phyloP scores from a whole-genome alignment of 2,329 filamentous ascomycete genomes.

The Sclerotiophoma versabilis region DNA sequence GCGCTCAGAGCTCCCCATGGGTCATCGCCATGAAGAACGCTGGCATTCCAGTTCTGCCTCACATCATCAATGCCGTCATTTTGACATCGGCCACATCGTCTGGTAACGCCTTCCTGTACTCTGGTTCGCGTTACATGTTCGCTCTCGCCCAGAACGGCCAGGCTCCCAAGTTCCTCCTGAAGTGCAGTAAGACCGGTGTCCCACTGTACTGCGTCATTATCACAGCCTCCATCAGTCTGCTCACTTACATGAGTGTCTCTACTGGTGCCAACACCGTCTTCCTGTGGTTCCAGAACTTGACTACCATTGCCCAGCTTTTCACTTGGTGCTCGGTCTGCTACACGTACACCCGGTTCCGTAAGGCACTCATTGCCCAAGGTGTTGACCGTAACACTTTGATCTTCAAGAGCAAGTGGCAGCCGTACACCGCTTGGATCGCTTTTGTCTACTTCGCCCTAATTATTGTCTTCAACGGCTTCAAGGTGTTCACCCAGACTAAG shows the following conservation, averaged over 20 bases:
- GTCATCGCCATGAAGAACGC: conserved; percentile 74
- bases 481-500: conserved; percentile 62
- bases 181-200: conserved; percentile 56
- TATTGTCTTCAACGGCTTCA: conserved; percentile 68
- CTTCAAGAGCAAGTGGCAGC: conserved; percentile 57
- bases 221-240: conserved; percentile 51
- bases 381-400: conserved; percentile 63
- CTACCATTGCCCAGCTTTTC: conserved; percentile 63
- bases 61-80: conserved; percentile 78
- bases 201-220: conserved; percentile 50
- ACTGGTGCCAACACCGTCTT: conserved; percentile 61
- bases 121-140: conserved; percentile 61
- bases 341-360: conserved; percentile 65
- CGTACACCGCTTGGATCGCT: conserved; percentile 65
- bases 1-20: conserved; percentile 48
- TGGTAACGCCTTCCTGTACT: conserved; percentile 70
- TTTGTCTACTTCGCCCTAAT: conserved; percentile 62
- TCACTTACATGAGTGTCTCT: conserved; percentile 60
- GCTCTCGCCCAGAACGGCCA: conserved; percentile 58
- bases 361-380: conserved; percentile 55
- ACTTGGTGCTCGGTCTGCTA: conserved; percentile 63
- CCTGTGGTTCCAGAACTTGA: conserved; percentile 74
- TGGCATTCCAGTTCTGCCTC: conserved; percentile 70
- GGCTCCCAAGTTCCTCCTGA: conserved; percentile 60
- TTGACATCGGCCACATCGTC: conserved; percentile 75